These are phyloP conservation scores for Blastocystis sp. DNA, from an alignment of 352 stramenopile species.

Conservation along the genomic window DNA sequence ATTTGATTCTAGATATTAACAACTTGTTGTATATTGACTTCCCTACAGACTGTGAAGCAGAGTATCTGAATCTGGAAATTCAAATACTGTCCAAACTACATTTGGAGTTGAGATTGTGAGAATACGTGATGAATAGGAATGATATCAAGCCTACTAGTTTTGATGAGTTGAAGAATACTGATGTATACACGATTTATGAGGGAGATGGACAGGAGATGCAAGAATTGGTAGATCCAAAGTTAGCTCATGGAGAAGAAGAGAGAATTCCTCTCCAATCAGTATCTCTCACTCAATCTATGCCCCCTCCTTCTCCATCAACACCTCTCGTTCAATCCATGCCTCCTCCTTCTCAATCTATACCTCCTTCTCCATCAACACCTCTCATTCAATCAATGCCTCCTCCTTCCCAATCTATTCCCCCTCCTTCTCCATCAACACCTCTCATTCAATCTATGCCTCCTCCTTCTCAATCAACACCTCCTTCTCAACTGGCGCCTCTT, in stretches of 20 bases:
- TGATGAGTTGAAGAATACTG: background rate
- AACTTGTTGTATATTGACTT: constrained; percentile 58
- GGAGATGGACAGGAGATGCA: background rate
- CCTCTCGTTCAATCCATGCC: background rate
- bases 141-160: constrained; percentile 24
- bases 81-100: background rate
- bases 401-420: background rate
- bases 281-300: background rate
- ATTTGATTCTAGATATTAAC: constrained; percentile 21
- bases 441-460: background rate
- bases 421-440: background rate
- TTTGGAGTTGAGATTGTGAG: constrained; percentile 1
- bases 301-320: background rate
- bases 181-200: background rate
- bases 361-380: background rate
- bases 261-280: background rate
- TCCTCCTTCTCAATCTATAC: background rate
- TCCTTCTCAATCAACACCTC: background rate
- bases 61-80: constrained; percentile 50
- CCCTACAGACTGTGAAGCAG: constrained; percentile 38
- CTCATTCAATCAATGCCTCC: background rate
- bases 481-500: background rate
- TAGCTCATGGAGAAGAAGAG: background rate
- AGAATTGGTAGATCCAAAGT: background rate
- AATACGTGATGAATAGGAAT: background rate